Conservation (phyloP, 352 stramenopile species). For the Pythium guiyangense region DNA sequence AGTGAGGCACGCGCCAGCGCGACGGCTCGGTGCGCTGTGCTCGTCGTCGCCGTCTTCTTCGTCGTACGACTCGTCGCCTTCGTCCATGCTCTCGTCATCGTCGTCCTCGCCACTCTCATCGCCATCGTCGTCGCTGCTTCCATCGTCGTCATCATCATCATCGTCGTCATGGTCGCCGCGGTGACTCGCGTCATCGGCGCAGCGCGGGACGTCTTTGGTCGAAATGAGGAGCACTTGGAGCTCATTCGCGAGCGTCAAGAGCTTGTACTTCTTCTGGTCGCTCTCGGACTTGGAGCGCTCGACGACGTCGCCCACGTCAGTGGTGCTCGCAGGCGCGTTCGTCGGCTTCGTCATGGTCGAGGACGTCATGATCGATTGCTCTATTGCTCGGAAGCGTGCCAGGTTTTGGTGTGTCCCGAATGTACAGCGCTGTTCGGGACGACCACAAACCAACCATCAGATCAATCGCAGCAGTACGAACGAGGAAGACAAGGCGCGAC, state of each 20-base stretch:
- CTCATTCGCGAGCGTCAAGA: slow-evolving; percentile 72
- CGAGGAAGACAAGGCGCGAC: background rate
- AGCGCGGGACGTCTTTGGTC: slow-evolving; percentile 37
- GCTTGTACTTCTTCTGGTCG: slow-evolving; percentile 85
- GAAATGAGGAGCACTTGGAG: slow-evolving; percentile 78
- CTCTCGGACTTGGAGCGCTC: slow-evolving; percentile 65
- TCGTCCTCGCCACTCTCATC: slow-evolving; percentile 15
- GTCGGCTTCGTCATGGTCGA: slow-evolving; percentile 6
- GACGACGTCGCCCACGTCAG: slow-evolving; percentile 27
- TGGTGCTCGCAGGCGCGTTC: background rate
- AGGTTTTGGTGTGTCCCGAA: too few species aligned
- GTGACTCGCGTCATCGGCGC: slow-evolving; percentile 14
- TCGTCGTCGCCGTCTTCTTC: slow-evolving; percentile 33
- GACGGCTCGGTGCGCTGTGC: slow-evolving; percentile 21
- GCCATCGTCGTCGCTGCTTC: slow-evolving; percentile 9
- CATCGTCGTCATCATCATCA: slow-evolving; percentile 22
- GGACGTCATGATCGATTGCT: background rate
- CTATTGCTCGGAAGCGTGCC: too few species aligned
- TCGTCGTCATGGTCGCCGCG: slow-evolving; percentile 16
- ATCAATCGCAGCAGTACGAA: slow-evolving; percentile 15
- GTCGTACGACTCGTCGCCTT: slow-evolving; percentile 14
- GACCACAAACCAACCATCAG: slow-evolving; percentile 3
- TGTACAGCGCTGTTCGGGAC: background rate
- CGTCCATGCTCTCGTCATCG: slow-evolving; percentile 22
- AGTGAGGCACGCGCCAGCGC: slow-evolving; percentile 58